Evolutionary conservation across 768 basidiomycete species (phyloP).

Genomic region (Russula ochroleuca): DNA sequence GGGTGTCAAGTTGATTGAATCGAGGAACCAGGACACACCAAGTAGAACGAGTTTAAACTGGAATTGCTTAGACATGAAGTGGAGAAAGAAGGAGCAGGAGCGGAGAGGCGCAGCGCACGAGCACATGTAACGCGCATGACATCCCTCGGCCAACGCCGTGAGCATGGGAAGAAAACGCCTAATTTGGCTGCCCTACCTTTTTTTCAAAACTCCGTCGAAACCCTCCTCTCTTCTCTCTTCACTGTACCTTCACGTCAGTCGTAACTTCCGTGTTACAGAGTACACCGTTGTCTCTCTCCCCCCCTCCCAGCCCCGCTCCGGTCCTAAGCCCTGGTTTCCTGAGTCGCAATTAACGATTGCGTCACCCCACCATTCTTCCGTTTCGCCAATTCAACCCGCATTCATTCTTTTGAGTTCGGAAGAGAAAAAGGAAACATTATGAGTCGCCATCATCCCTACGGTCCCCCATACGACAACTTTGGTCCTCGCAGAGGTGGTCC

Average conservation of each 20-base stretch:
- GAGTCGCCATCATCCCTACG: slow-evolving; percentile 91
- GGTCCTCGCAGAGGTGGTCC: slow-evolving; percentile 28
- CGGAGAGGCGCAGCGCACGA: not conserved
- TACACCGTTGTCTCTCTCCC: slow-evolving; percentile 23
- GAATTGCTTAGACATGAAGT: slow-evolving; percentile 81
- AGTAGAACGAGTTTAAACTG: slow-evolving; percentile 97
- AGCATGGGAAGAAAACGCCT: not conserved
- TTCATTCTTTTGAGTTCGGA: slow-evolving; percentile 29
- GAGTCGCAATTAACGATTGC: slow-evolving; percentile 16
- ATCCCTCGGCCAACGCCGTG: slow-evolving; percentile 5
- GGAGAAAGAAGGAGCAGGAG: slow-evolving; percentile 17
- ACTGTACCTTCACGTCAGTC: slow-evolving; percentile 21
- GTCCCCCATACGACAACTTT: slow-evolving; percentile 34
- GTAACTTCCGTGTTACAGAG: slow-evolving; percentile 22
- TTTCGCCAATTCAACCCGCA: slow-evolving; percentile 22
- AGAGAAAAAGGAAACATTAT: slow-evolving; percentile 39
- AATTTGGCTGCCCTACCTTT: not conserved
- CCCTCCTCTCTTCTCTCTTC: slow-evolving; percentile 4
- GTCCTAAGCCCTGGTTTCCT: slow-evolving; percentile 6
- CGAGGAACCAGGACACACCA: slow-evolving; percentile 46
- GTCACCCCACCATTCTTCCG: slow-evolving; percentile 16
- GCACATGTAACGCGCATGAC: not conserved
- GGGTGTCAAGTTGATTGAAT: not conserved
- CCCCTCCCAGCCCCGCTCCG: not conserved
- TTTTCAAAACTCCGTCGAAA: slow-evolving; percentile 6